phyloP scores from a whole-genome alignment of 305 asterid species.

The Fraxinus greggii region DNA sequence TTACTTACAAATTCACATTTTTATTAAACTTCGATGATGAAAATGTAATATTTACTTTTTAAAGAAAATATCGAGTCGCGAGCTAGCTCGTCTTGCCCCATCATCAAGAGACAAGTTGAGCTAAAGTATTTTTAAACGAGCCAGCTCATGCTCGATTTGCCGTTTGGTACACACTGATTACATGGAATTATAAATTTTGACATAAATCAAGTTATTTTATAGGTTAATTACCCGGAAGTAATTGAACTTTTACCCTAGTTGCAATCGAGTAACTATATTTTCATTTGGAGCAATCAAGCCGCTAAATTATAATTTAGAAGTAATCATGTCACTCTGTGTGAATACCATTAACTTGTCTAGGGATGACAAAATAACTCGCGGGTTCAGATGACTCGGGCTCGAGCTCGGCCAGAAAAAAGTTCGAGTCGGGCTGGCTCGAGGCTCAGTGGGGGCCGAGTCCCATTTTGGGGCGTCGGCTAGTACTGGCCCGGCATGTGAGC shows the following conservation, averaged over 20 bases:
- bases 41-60: background rate
- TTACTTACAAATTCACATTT: background rate
- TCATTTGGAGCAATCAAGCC: background rate
- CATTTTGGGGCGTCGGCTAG: too few species aligned
- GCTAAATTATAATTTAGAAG: background rate
- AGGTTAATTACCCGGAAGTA: too few species aligned
- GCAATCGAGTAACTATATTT: too few species aligned
- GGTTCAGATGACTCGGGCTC: too few species aligned
- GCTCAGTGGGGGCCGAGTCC: too few species aligned
- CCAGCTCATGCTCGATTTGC: background rate
- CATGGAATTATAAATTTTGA: background rate
- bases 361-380: too few species aligned
- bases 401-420: too few species aligned
- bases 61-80: background rate
- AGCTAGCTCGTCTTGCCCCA: background rate
- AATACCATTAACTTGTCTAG: too few species aligned
- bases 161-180: background rate
- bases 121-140: background rate
- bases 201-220: too few species aligned
- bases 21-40: background rate
- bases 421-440: too few species aligned
- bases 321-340: background rate
- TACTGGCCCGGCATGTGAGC: too few species aligned
- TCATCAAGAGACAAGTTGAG: background rate
- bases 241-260: too few species aligned